These are phyloP conservation scores for Pseudocohnilembus persalinus DNA, from an alignment of 169 alveolate genomes.

Conservation along the genomic window DNA sequence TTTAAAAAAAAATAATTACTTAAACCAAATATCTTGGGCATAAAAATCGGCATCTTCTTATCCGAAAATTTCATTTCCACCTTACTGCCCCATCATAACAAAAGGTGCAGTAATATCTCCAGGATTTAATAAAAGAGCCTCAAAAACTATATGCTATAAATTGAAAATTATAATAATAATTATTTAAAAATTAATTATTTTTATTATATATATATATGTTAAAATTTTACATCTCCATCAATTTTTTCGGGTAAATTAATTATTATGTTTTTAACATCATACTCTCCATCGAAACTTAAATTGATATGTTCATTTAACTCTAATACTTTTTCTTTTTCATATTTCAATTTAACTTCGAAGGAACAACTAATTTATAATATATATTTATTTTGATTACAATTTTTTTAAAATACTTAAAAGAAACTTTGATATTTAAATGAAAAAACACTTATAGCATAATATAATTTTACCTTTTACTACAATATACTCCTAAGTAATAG, in stretches of 20 bases:
- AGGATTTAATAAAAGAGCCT: not conserved
- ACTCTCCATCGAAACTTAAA: not conserved
- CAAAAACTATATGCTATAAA: not conserved
- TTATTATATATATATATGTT: too few species aligned
- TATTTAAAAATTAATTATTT: too few species aligned
- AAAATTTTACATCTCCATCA: not conserved
- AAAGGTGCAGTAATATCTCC: not conserved
- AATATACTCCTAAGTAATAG: not conserved
- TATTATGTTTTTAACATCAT: not conserved
- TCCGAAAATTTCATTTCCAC: not conserved
- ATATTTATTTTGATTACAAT: too few species aligned
- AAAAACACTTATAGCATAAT: too few species aligned
- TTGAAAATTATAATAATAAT: too few species aligned
- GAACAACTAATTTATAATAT: not conserved
- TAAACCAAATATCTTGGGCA: not conserved
- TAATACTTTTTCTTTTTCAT: not conserved
- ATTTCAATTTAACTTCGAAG: not conserved
- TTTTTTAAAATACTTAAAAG: not conserved
- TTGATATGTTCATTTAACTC: not conserved
- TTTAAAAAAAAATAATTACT: too few species aligned
- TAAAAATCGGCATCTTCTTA: not conserved
- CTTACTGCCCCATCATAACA: not conserved
- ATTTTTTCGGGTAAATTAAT: not conserved
- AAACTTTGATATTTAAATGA: not conserved
- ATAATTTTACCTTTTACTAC: not conserved